phyloP scores from a whole-genome alignment of 2,329 filamentous ascomycete genomes.

The Talaromyces islandicus region DNA sequence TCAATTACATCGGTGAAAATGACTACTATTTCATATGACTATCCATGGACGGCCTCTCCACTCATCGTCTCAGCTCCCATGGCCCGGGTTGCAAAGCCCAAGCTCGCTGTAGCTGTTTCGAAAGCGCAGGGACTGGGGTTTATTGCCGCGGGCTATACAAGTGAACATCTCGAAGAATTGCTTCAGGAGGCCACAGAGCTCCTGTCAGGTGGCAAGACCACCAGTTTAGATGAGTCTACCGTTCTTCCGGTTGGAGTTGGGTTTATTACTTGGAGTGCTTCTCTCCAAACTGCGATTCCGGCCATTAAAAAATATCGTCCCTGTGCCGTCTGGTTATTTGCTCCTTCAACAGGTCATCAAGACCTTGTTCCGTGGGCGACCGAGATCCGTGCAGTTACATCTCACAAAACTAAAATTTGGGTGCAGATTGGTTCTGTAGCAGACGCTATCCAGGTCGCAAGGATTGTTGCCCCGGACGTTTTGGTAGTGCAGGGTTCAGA shows the following conservation, averaged over 20 bases:
- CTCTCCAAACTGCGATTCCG: conserved; percentile 21
- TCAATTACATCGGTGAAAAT: not conserved
- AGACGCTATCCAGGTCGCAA: conserved; percentile 40
- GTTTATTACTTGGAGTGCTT: conserved; percentile 33
- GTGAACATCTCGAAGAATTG: conserved; percentile 22
- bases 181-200: conserved; percentile 23
- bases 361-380: conserved; percentile 21
- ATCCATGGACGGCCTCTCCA: conserved; percentile 55
- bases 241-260: conserved; percentile 35
- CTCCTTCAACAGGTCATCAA: conserved; percentile 20
- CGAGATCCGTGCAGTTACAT: conserved; percentile 37
- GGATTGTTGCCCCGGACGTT: conserved; percentile 39
- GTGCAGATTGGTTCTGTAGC: conserved; percentile 46
- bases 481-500: conserved; percentile 50
- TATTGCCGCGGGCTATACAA: conserved; percentile 51
- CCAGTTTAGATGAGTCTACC: conserved; percentile 3
- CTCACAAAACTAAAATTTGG: conserved; percentile 43
- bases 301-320: conserved; percentile 27
- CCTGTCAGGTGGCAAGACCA: conserved; percentile 15
- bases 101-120: conserved; percentile 56
- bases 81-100: conserved; percentile 54
- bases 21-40: conserved; percentile 18
- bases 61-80: conserved; percentile 62
- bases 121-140: conserved; percentile 51
- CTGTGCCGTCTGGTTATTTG: conserved; percentile 38